Base-by-base conservation (phyloP, 225 moss, liverwort and hornwort species). In the Asterella californica region DNA sequence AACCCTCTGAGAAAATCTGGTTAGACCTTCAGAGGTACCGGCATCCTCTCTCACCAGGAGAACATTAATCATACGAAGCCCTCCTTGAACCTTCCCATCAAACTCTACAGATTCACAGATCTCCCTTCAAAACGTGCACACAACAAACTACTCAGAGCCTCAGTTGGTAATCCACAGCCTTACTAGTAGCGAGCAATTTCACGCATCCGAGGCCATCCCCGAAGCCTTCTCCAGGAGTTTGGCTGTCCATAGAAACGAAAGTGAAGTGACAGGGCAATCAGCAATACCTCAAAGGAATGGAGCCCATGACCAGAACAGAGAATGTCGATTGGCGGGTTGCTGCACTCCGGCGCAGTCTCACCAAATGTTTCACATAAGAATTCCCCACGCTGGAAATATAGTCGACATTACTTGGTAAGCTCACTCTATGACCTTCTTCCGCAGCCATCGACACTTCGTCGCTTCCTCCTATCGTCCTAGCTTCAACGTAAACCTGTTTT, bases 301-400 rank as follows among this genome's bases (percentile, higher is more conserved):
- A 83, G 0, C 99, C 99, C 17, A 90, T 86, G 61, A 99, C 89
- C 42, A 99, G 76, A 30, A 95, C 89, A 60, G 89, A 92, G 34
- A 85, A 88, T 55, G 81, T 62, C 18, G 91, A 80, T 54, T 83
- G 86, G 59, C 99, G 91, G 62, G 87, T 89, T 74, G 82, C 88
- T 0, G 88, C 69, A 75, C 83, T 95, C 80, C 91, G 89, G 9
- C 99, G 91, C 78, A 99, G 76, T 81, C 88, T 92, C 84, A 94
- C 99, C 75, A 95, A 80, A 77, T 95, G 90, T 87, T 94, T 95
- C 81, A 99, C 90, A 72, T 88, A 99, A 0, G 90, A 74, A 80
- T 92, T 99, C 47, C 82, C 84, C 22, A 91, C 89, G 72, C 95
- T 99, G 65, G 91, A 78, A 49, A 88, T 84, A 78, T 81, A 78